Evolutionary conservation across 83 land plant species (phyloP).

Genomic region (Diphasiastrum complanatum): DNA sequence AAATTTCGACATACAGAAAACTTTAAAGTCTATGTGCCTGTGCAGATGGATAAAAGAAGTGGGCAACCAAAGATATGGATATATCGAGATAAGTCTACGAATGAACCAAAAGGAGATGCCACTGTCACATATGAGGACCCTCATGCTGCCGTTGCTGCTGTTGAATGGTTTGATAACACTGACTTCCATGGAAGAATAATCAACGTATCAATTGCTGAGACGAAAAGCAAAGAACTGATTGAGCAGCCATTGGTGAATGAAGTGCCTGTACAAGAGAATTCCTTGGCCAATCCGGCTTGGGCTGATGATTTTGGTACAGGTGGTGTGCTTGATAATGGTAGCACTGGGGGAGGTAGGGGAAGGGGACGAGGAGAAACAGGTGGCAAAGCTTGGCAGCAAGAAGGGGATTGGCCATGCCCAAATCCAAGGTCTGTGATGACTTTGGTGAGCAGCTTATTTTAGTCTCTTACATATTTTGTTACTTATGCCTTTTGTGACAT

Average conservation of each 20-base stretch:
- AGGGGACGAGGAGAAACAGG: constrained; percentile 69
- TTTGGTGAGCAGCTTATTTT: constrained; percentile 91
- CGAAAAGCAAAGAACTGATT: constrained; percentile 44
- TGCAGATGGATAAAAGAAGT: constrained; percentile 78
- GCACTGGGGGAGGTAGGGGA: constrained; percentile 52
- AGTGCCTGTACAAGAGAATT: background rate
- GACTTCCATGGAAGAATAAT: constrained; percentile 77
- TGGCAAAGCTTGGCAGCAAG: constrained; percentile 93
- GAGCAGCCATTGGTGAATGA: constrained; percentile 19
- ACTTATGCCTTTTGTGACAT: background rate
- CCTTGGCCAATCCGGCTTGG: constrained; percentile 18
- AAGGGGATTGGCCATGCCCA: constrained; percentile 96
- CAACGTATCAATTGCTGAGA: constrained; percentile 67
- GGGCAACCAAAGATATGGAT: constrained; percentile 85
- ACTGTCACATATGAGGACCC: constrained; percentile 89
- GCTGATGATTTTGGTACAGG: constrained; percentile 24
- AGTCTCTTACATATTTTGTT: constrained; percentile 18
- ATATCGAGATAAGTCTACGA: constrained; percentile 62
- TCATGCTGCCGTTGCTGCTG: constrained; percentile 84
- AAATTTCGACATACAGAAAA: no score
- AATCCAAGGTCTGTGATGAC: constrained; percentile 99
- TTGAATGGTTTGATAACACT: constrained; percentile 84
- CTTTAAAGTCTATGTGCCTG: background rate
- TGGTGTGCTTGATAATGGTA: constrained; percentile 24
- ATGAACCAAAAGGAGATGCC: constrained; percentile 90